A percentile compares a stretch with the other conserved stretches of the same genome.
These are phyloP conservation scores for Rosa multiflora DNA, from an alignment of 306 rosid genomes.

Conservation along the genomic window DNA sequence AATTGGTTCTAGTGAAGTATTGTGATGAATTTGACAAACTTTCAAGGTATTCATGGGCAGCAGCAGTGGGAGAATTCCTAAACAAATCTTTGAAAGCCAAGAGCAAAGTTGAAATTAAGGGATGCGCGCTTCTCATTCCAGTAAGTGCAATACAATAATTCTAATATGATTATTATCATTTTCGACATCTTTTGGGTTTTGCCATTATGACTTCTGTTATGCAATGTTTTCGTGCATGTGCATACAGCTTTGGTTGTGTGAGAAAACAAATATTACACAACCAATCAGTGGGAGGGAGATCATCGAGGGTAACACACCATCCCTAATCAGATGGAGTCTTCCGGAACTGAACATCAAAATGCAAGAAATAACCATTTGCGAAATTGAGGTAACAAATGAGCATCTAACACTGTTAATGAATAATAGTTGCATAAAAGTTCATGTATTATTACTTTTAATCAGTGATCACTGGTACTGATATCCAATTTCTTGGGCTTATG, in stretches of 20 bases:
- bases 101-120: neutral
- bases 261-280: neutral
- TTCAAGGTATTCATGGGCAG: constrained; percentile 2
- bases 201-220: neutral
- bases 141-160: neutral
- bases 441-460: neutral
- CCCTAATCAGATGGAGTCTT: neutral
- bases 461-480: neutral
- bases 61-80: neutral
- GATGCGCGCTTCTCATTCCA: neutral
- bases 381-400: neutral
- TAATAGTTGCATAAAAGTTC: neutral
- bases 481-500: neutral
- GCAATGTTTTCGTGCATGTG: neutral
- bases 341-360: neutral
- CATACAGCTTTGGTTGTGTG: neutral
- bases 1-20: neutral
- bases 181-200: neutral
- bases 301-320: neutral
- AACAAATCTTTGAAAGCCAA: neutral
- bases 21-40: neutral
- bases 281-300: neutral
- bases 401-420: neutral
- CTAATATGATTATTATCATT: neutral
- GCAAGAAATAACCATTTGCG: neutral